Base-by-base conservation (phyloP, 176 grass and related monocot genomes). In the Chloris gayana region DNA sequence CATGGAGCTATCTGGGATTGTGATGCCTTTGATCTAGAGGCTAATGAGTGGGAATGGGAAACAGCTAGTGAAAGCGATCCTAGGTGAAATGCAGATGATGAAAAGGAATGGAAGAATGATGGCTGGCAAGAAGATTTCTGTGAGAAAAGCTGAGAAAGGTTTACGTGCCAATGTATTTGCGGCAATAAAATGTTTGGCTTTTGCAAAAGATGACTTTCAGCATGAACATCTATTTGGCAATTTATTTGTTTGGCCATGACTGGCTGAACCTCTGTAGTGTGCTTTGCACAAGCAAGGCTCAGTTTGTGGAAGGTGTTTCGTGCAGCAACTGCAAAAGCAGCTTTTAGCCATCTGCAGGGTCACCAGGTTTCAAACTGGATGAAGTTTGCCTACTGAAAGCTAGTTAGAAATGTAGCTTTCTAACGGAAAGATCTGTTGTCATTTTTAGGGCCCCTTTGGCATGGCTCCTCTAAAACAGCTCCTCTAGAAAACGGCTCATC, bases 1-100 rank as follows among this genome's bases (percentile, higher is more conserved):
- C 34, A 35, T 35, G 34, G 34, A 35, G 34, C 34, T 35, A 5
- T 35, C 34, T 5, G 83, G 51, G 68, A 81, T 84, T 90, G 87
- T 57, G 93, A 91, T 73, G 91, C 85, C 17, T 99, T 95, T 82
- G 90, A 76, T 59, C 90, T 89, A 79, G 96, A 93, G 41, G 92
- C 84, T 70, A 90, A 99, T 86, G 96, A 93, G 56, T 95, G 90
- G 6, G 96, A 95, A 57, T 99, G 92, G 92, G 96, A 99, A 78
- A 95, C 92, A 35, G 93, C 91, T 56, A 95, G 90, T 22, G 93
- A 93, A 79, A 99, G 92, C 15, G 92, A 95, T 86, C 84, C 46
- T 70, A 81, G 77, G 66, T 74, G 67, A 77, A 88, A 83, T 35
- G 84, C 65, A n/a, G 83, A 91, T 73, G 87, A 87, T 78, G 90